Evolutionary conservation across 805 yeast species (phyloP).

Genomic region (Yarrowia sp.): DNA sequence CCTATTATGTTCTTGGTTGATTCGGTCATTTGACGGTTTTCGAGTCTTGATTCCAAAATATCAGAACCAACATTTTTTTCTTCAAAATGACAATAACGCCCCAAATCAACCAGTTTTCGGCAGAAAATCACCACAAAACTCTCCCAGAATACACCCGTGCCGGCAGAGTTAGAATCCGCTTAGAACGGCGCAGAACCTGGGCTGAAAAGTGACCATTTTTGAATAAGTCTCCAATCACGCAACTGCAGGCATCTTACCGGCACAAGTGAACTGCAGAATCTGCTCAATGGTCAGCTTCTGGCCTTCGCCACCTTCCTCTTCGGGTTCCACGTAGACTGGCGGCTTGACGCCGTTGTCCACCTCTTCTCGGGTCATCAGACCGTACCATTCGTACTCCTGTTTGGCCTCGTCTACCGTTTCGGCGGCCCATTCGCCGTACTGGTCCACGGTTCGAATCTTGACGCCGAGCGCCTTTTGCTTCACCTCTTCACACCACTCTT

Average conservation of each 20-base stretch:
- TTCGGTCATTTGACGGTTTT: too few species aligned
- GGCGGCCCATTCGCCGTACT: slow-evolving; percentile 73
- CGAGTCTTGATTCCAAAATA: too few species aligned
- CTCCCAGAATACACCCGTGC: too few species aligned
- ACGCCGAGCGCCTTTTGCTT: slow-evolving; percentile 49
- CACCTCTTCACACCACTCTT: slow-evolving; percentile 74
- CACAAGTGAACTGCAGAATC: slow-evolving; percentile 31
- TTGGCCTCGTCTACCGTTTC: slow-evolving; percentile 60
- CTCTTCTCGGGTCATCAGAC: slow-evolving; percentile 64
- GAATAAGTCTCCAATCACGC: too few species aligned
- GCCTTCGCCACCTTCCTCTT: background rate
- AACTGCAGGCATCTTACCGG: slow-evolving; percentile 8
- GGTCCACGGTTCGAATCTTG: slow-evolving; percentile 58
- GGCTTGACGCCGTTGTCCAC: slow-evolving; percentile 47
- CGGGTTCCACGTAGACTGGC: slow-evolving; percentile 5
- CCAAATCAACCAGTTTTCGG: too few species aligned
- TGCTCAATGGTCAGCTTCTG: slow-evolving; percentile 25
- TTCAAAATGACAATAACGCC: too few species aligned
- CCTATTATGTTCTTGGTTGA: too few species aligned
- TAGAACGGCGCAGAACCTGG: too few species aligned
- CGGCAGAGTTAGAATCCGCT: too few species aligned
- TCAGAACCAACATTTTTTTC: too few species aligned
- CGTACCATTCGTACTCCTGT: slow-evolving; percentile 66
- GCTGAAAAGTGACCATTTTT: too few species aligned
- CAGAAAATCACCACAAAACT: too few species aligned